These are phyloP conservation scores for Hibiscus trionum DNA, from an alignment of 345 rosid genomes.

Conservation along the genomic window DNA sequence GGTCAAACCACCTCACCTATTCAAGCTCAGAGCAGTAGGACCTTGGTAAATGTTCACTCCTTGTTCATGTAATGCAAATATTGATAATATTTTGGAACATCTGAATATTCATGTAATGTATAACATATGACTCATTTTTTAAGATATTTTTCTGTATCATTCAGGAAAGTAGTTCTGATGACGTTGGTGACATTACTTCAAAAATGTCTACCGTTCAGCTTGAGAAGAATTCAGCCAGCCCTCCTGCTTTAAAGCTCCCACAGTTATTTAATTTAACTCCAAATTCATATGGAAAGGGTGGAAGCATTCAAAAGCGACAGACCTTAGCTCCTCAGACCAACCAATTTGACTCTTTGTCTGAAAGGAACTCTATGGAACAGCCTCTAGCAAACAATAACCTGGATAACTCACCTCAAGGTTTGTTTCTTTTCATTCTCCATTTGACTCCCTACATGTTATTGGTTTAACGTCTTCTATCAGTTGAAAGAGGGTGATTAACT, in stretches of 20 bases:
- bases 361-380: conserved; percentile 48
- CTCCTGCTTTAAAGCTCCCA: conserved; percentile 86
- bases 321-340: conserved; percentile 42
- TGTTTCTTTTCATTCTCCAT: conserved; percentile 14
- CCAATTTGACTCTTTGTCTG: conserved; percentile 56
- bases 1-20: conserved; percentile 53
- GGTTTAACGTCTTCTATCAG: not conserved
- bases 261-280: conserved; percentile 88
- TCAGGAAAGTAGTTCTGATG: conserved; percentile 73
- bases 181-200: conserved; percentile 60
- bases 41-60: conserved; percentile 37
- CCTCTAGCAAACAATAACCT: conserved; percentile 36
- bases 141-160: conserved; percentile 2
- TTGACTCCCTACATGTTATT: not conserved
- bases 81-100: not conserved
- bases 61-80: not conserved
- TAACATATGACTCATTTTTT: not conserved
- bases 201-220: conserved; percentile 65
- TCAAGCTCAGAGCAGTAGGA: conserved; percentile 71
- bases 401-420: conserved; percentile 60
- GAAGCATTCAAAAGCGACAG: conserved; percentile 68
- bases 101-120: not conserved
- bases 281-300: conserved; percentile 77
- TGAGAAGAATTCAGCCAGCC: conserved; percentile 63
- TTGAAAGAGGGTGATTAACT: not conserved